These are phyloP conservation scores for Fusarium pseudocircinatum DNA, from an alignment of 2,329 filamentous ascomycete genomes.

Conservation along the genomic window DNA sequence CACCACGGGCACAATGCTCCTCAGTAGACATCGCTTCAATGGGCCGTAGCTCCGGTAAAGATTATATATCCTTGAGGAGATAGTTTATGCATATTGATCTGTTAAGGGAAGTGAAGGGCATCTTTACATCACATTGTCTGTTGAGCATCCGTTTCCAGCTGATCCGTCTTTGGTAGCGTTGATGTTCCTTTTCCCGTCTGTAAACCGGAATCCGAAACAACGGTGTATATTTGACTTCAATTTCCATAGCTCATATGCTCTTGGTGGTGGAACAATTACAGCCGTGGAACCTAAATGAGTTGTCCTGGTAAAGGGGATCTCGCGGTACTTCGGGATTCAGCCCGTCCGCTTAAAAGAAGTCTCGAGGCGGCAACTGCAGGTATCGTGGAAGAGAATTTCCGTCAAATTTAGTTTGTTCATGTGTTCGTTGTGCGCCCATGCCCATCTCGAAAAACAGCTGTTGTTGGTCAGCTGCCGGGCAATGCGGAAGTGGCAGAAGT, in stretches of 20 bases:
- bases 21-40: background rate
- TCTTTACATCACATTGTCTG: background rate
- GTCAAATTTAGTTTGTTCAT: constrained; percentile 23
- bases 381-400: constrained; percentile 1
- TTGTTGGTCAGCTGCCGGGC: constrained; percentile 17
- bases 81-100: background rate
- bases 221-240: background rate
- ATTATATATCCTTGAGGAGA: background rate
- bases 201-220: background rate
- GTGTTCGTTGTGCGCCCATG: constrained; percentile 15
- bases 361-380: constrained; percentile 1
- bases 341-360: constrained; percentile 23
- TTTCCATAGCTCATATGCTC: background rate
- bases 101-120: background rate
- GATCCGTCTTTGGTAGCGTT: background rate
- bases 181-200: background rate
- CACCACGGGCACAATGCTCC: background rate
- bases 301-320: background rate
- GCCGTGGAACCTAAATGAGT: background rate
- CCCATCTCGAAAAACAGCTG: constrained; percentile 5
- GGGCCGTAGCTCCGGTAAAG: constrained; percentile 1
- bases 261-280: background rate
- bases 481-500: constrained; percentile 15
- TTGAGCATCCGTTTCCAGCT: background rate
- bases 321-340: constrained; percentile 33